These are phyloP conservation scores for Phytophthora ramorum DNA, from an alignment of 352 stramenopile genomes.

Conservation along the genomic window DNA sequence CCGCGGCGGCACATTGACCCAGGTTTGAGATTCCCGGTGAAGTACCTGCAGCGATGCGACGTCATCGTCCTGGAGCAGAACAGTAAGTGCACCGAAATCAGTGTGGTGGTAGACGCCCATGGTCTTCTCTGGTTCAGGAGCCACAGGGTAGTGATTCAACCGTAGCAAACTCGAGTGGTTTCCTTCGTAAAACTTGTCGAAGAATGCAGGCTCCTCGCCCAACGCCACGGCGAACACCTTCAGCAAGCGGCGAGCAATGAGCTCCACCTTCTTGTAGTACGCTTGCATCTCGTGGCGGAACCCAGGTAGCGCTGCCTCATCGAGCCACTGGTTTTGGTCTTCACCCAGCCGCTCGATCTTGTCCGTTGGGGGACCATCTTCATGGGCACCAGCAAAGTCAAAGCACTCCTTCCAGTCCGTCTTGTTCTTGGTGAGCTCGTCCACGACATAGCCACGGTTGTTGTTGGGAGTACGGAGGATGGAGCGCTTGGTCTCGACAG, in stretches of 20 bases:
- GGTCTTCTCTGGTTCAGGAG: no score
- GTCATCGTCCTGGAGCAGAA: conserved; percentile 61
- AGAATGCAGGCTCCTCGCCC: conserved; percentile 45
- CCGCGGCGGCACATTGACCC: no score
- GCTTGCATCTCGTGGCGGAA: conserved; percentile 57
- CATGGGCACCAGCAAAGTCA: conserved; percentile 45
- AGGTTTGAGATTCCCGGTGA: conserved; percentile 46
- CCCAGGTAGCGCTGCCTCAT: conserved; percentile 41
- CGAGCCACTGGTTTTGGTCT: conserved; percentile 87
- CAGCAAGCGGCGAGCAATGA: conserved; percentile 52
- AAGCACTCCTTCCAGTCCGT: conserved; percentile 92
- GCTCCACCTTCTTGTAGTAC: conserved; percentile 54
- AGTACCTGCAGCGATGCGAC: conserved; percentile 57
- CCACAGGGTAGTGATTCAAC: conserved; percentile 92
- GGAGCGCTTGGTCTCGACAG: conserved; percentile 54
- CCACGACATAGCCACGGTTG: conserved; percentile 92
- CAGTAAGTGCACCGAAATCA: conserved; percentile 44
- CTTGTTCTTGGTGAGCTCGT: conserved; percentile 94
- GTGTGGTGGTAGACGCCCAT: conserved; percentile 18
- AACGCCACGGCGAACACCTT: conserved; percentile 58
- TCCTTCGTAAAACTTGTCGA: conserved; percentile 59
- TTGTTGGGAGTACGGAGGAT: conserved; percentile 81
- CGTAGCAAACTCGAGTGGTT: conserved; percentile 89
- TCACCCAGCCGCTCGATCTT: conserved; percentile 74
- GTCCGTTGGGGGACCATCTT: conserved; percentile 46